phyloP scores from a whole-genome alignment of 192 early-diverging fungal species.

The Allomyces arbusculus region DNA sequence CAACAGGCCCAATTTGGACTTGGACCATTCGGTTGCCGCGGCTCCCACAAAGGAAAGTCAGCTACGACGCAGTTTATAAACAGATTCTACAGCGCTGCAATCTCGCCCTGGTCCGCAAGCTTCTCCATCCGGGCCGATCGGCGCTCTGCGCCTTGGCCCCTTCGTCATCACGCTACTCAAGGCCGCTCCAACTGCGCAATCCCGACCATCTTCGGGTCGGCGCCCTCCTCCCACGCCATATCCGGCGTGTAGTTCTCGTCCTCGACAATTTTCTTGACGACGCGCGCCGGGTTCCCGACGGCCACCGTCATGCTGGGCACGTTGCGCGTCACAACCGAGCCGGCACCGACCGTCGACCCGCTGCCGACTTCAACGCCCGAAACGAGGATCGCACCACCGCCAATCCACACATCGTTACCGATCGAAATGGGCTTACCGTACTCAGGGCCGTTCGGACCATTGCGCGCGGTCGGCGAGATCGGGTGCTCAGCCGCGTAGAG shows the following conservation, averaged over 20 bases:
- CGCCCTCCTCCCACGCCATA: no score
- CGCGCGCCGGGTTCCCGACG: conserved; percentile 66
- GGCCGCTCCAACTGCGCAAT: no score
- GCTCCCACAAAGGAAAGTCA: no score
- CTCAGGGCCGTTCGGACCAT: background rate
- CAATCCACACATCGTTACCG: conserved; percentile 75
- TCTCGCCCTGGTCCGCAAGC: no score
- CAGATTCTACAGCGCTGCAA: no score
- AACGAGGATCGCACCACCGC: conserved; percentile 54
- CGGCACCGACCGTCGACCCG: conserved; percentile 52
- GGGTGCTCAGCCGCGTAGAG: conserved; percentile 5
- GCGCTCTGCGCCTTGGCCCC: no score
- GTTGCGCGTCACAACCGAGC: conserved; percentile 73
- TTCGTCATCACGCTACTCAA: no score
- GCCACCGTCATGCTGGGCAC: conserved; percentile 57
- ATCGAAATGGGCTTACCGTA: conserved; percentile 23
- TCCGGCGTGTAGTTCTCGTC: background rate
- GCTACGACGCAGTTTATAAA: no score
- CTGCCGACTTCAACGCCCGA: conserved; percentile 79
- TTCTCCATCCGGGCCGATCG: no score
- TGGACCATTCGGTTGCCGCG: no score
- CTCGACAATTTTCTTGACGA: conserved; percentile 32
- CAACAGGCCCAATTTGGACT: no score
- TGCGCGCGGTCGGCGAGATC: conserved; percentile 4
- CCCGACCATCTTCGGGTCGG: no score